These are phyloP conservation scores for Melampsora occidentalis DNA, from an alignment of 1,284 basidiomycete species.

Conservation along the genomic window DNA sequence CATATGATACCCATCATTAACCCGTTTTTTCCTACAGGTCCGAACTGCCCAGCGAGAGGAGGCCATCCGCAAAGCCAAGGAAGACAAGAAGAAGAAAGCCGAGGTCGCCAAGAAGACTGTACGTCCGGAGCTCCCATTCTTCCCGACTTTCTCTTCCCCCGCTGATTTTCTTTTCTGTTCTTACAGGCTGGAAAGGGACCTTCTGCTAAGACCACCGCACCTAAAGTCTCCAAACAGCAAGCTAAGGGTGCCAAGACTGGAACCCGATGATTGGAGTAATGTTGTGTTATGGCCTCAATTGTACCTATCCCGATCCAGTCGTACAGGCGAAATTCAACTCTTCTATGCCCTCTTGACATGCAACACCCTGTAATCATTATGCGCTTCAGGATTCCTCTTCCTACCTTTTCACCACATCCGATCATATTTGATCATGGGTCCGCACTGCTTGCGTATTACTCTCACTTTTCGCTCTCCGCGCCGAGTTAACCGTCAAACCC, in stretches of 20 bases:
- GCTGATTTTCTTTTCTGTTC: neutral
- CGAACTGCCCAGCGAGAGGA: slow-evolving; percentile 75
- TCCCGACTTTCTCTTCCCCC: neutral
- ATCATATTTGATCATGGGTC: too few relatives aligned
- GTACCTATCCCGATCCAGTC: too few relatives aligned
- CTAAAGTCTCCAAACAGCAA: slow-evolving; percentile 91
- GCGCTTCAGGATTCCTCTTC: too few relatives aligned
- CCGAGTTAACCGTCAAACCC: too few relatives aligned
- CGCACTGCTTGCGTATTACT: too few relatives aligned
- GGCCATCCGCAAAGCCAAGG: slow-evolving; percentile 87
- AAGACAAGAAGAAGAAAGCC: slow-evolving; percentile 85
- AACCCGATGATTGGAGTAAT: slow-evolving; percentile 22
- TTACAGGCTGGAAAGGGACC: slow-evolving; percentile 23
- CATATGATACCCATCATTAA: neutral
- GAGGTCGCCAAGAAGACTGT: slow-evolving; percentile 70
- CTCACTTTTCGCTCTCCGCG: too few relatives aligned
- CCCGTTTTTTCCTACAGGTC: slow-evolving; percentile 63
- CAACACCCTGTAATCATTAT: too few relatives aligned
- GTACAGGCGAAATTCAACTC: too few relatives aligned
- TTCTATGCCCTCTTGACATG: too few relatives aligned
- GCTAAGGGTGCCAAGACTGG: slow-evolving; percentile 68
- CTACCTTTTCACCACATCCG: too few relatives aligned
- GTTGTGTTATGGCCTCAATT: too few relatives aligned
- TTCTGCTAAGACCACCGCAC: slow-evolving; percentile 57
- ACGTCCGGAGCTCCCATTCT: slow-evolving; percentile 60